A percentile compares a stretch with the other conserved stretches of the same genome.
Evolutionary conservation across 2,329 filamentous ascomycete genomes (phyloP).

Genomic region (Ophiostoma pallidulum): DNA sequence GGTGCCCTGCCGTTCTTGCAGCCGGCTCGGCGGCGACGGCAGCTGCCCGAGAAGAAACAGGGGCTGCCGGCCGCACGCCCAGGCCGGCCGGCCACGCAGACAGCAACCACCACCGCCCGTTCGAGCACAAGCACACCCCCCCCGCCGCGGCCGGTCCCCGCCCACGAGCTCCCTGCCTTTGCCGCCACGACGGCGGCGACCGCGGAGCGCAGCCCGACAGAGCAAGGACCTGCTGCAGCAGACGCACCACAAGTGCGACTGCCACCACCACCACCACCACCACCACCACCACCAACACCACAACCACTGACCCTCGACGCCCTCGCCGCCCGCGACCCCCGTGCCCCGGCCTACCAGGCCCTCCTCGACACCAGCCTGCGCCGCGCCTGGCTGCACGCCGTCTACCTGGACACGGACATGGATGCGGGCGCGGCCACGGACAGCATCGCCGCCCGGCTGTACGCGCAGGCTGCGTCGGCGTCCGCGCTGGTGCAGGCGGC

Average conservation of each 20-base stretch:
- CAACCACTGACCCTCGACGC: no score
- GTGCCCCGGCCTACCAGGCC: slow-evolving; percentile 66
- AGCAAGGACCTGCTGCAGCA: no score
- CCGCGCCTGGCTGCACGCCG: slow-evolving; percentile 75
- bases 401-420: slow-evolving; percentile 52
- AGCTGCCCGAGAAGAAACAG: no score
- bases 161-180: slow-evolving; percentile 20
- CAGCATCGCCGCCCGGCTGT: slow-evolving; percentile 58
- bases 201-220: no score
- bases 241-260: no score
- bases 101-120: neutral
- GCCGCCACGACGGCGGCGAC: slow-evolving; percentile 5
- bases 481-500: slow-evolving; percentile 53
- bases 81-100: neutral
- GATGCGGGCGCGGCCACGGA: slow-evolving; percentile 40
- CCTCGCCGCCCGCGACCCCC: slow-evolving; percentile 24
- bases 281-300: no score
- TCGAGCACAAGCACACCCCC: slow-evolving; percentile 10
- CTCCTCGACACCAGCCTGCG: slow-evolving; percentile 70
- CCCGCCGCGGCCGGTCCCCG: slow-evolving; percentile 19
- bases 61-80: no score
- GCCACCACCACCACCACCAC: neutral
- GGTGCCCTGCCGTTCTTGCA: slow-evolving; percentile 84
- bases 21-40: slow-evolving; percentile 31
- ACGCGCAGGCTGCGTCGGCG: slow-evolving; percentile 54